Percentiles rank a stretch among this genome's conserved stretches.
Evolutionary conservation across 495 filamentous ascomycete species (phyloP).

Genomic region (Hypoxylon fuscum): DNA sequence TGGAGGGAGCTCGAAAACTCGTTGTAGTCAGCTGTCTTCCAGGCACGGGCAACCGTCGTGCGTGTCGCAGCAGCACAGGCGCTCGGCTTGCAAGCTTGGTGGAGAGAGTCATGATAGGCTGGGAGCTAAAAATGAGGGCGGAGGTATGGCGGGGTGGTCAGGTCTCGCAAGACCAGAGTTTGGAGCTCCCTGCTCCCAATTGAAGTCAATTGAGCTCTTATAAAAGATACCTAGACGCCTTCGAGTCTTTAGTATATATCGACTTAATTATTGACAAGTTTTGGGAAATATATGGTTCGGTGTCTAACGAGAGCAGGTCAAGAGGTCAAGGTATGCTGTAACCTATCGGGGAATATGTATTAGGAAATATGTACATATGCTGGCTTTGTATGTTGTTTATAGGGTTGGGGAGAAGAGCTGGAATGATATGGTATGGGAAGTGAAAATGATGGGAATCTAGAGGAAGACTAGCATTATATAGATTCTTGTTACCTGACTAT

Average conservation of each 20-base stretch:
- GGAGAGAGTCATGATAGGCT: constrained; percentile 41
- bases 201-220: constrained; percentile 42
- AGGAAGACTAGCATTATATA: too few species aligned
- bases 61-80: constrained; percentile 58
- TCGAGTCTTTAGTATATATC: constrained; percentile 11
- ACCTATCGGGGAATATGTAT: too few species aligned
- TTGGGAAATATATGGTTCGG: constrained; percentile 15
- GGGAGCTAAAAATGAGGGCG: constrained; percentile 22
- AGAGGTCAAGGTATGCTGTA: too few species aligned
- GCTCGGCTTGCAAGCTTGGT: constrained; percentile 57
- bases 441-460: too few species aligned
- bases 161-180: constrained; percentile 34
- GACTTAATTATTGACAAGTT: constrained; percentile 18
- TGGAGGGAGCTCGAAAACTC: constrained; percentile 43
- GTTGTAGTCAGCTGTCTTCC: constrained; percentile 50
- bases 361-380: too few species aligned
- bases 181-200: constrained; percentile 40
- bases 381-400: too few species aligned
- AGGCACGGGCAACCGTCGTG: constrained; percentile 54
- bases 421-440: too few species aligned
- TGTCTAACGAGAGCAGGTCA: too few species aligned
- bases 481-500: too few species aligned
- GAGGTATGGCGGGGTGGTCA: constrained; percentile 24
- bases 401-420: too few species aligned
- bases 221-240: constrained; percentile 7